These are phyloP conservation scores for Lineolata rhizophorae DNA, from an alignment of 495 filamentous ascomycete genomes.

Conservation along the genomic window DNA sequence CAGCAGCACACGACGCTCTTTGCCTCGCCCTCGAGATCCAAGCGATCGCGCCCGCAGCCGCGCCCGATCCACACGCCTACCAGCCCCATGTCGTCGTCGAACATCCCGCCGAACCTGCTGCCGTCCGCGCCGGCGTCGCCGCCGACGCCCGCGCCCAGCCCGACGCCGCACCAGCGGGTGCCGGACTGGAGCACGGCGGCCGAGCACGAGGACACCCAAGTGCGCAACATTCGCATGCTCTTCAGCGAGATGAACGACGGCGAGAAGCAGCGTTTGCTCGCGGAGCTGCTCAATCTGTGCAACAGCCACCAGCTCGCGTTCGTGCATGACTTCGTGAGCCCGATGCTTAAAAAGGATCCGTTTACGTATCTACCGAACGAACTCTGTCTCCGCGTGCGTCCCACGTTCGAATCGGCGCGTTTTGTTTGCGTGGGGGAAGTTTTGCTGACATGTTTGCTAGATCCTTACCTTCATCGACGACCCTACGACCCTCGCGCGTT, in stretches of 20 bases:
- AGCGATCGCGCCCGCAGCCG: constrained; percentile 12
- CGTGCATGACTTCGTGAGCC: constrained; percentile 79
- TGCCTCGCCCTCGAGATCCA: no score
- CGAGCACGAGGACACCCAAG: constrained; percentile 32
- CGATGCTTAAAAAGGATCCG: constrained; percentile 84
- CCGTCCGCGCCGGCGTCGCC: constrained; percentile 47
- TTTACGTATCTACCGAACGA: constrained; percentile 80
- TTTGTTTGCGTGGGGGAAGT: neutral
- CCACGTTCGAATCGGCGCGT: neutral
- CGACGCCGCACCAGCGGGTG: constrained; percentile 36
- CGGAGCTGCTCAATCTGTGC: constrained; percentile 73
- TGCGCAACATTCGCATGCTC: constrained; percentile 29
- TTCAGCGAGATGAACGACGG: constrained; percentile 31
- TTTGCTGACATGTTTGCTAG: constrained; percentile 18
- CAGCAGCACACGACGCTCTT: no score
- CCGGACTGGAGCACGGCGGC: constrained; percentile 35
- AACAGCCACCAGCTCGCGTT: constrained; percentile 89
- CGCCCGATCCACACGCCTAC: constrained; percentile 30
- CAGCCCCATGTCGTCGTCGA: constrained; percentile 23
- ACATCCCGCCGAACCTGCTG: constrained; percentile 33
- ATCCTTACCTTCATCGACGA: constrained; percentile 90
- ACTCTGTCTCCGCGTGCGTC: constrained; percentile 60
- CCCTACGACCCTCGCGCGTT: constrained; percentile 70
- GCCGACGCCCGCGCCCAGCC: constrained; percentile 46
- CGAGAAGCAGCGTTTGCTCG: constrained; percentile 43